Evolutionary conservation across 139 green algal genomes (phyloP), one percentile per base, ranked within the genome.

Genomic region (Chlamydomonas sphaeroides): DNA sequence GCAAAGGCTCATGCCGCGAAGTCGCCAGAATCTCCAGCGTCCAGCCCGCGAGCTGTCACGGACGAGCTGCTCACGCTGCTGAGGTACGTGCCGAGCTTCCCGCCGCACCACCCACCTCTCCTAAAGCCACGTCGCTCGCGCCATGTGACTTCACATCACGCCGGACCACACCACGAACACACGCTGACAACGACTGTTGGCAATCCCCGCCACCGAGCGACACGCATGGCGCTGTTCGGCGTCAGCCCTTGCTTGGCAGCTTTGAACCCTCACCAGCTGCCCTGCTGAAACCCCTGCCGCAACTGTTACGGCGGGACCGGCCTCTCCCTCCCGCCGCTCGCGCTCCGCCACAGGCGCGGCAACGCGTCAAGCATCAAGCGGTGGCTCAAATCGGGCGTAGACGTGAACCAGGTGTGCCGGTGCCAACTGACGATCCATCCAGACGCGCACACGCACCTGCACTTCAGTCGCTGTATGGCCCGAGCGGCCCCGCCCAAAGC

Each of bases 41-140:
- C 28, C 33, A 78, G 70, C 33, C 70, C 70, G 23, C 70, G 70
- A 23, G 70, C 61, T 51, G 35, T 78, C 10, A 48, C 70, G 30
- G 70, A 78, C 6, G 70, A 78, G 70, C 51, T 78, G 23, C 65
- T 78, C 51, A 23, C 21, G 51, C 53, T 78, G 36, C 70, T 78
- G 23, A 49, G 70, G 70, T 67, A 21, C 41, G 70, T 78, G 61
- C 61, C 11, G 5, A 4, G 6, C n/a, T 49, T 39, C 42, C 68
- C 10, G 28, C 8, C 28, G 1, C 42, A 20, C 15, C 17, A 62
- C n/a, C n/a, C n/a, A n/a, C n/a, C n/a, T n/a, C n/a, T n/a, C n/a
- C n/a, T n/a, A n/a, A n/a, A n/a, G n/a, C n/a, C n/a, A n/a, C n/a
- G n/a, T n/a, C n/a, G n/a, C n/a, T n/a, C n/a, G n/a, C n/a, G n/a